Evolutionary conservation across 2,329 filamentous ascomycete species (phyloP).

Genomic region (Elsinoe batatas): DNA sequence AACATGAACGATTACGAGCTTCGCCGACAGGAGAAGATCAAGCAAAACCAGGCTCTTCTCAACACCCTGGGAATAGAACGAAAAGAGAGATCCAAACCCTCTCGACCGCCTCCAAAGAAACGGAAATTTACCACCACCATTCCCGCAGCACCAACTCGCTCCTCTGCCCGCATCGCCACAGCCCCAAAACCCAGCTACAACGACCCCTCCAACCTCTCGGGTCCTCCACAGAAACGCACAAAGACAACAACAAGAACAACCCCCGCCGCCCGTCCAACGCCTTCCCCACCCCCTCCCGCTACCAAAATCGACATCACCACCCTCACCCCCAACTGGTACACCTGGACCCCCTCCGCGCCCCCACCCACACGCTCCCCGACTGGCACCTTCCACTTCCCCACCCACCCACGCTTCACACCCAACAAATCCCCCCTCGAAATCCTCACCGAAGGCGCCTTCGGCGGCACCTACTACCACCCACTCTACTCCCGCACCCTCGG

Average conservation of each 20-base stretch:
- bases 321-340: slow-evolving; percentile 28
- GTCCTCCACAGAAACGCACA: neutral
- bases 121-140: slow-evolving; percentile 26
- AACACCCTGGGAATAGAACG: slow-evolving; percentile 37
- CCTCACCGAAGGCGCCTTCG: slow-evolving; percentile 44
- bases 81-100: slow-evolving; percentile 16
- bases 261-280: neutral
- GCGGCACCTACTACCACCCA: slow-evolving; percentile 43
- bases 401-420: slow-evolving; percentile 37
- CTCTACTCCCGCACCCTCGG: slow-evolving; percentile 36
- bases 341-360: slow-evolving; percentile 35
- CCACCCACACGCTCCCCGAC: slow-evolving; percentile 33
- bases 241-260: neutral
- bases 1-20: slow-evolving; percentile 38
- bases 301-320: slow-evolving; percentile 31
- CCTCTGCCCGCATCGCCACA: slow-evolving; percentile 41
- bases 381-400: slow-evolving; percentile 38
- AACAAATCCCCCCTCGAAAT: slow-evolving; percentile 46
- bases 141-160: slow-evolving; percentile 16
- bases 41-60: slow-evolving; percentile 40
- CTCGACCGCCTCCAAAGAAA: slow-evolving; percentile 30
- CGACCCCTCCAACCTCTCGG: slow-evolving; percentile 19
- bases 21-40: slow-evolving; percentile 39
- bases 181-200: slow-evolving; percentile 30
- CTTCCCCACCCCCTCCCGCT: neutral